Percentiles rank a stretch among this genome's conserved stretches.
Conservation (phyloP, 768 basidiomycete species). For the Suillus alpinus region DNA sequence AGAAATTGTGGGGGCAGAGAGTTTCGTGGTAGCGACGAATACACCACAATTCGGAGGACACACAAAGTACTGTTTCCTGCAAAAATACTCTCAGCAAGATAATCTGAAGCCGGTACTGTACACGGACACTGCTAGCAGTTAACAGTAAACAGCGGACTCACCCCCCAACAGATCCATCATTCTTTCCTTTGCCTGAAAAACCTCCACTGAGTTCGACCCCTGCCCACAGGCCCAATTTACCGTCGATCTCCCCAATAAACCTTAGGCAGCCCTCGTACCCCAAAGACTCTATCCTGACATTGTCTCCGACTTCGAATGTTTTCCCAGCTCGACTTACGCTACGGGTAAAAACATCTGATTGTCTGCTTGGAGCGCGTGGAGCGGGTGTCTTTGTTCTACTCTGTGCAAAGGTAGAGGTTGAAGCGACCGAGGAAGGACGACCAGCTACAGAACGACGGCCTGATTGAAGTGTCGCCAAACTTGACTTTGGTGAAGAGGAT, state of each 20-base stretch:
- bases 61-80: conserved; percentile 77
- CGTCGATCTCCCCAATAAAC: conserved; percentile 83
- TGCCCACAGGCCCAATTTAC: conserved; percentile 89
- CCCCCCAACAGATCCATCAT: conserved; percentile 88
- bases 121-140: neutral
- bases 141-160: conserved; percentile 39
- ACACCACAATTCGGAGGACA: conserved; percentile 89
- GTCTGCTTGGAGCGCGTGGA: conserved; percentile 62
- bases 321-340: conserved; percentile 43
- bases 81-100: conserved; percentile 9
- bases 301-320: conserved; percentile 70
- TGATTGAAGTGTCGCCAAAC: conserved; percentile 40
- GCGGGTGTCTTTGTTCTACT: conserved; percentile 52
- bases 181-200: conserved; percentile 91
- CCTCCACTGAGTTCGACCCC: conserved; percentile 88
- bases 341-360: conserved; percentile 56
- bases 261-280: conserved; percentile 83
- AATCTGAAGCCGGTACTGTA: neutral
- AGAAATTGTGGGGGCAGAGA: conserved; percentile 74
- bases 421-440: conserved; percentile 61
- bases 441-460: conserved; percentile 48
- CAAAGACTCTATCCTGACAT: conserved; percentile 81
- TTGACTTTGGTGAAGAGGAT: conserved; percentile 44
- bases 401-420: conserved; percentile 43
- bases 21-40: conserved; percentile 80